Evolutionary conservation across 768 basidiomycete species (phyloP).

Genomic region (Cyathus striatus): DNA sequence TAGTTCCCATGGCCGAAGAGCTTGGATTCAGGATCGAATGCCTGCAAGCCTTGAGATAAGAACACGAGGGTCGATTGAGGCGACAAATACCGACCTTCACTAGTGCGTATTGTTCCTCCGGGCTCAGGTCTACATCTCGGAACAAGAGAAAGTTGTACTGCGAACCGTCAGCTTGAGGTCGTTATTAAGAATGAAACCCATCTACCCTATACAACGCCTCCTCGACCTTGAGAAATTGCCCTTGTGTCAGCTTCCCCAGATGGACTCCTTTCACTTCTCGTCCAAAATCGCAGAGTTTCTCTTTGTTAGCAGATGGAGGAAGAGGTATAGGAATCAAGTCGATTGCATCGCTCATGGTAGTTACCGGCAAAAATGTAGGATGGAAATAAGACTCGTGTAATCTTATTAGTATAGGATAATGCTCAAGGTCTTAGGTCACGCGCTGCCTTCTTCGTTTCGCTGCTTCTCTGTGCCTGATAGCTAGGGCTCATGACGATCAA

Average conservation of each 20-base stretch:
- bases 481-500: no score
- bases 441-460: no score
- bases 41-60: slow-evolving; percentile 34
- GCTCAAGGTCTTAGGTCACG: no score
- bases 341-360: no score
- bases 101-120: slow-evolving; percentile 73
- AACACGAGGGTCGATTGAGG: slow-evolving; percentile 1
- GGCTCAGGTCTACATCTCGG: slow-evolving; percentile 59
- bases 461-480: no score
- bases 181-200: background rate
- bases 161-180: background rate
- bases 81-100: background rate
- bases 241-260: slow-evolving; percentile 55
- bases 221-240: slow-evolving; percentile 59
- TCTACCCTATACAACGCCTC: slow-evolving; percentile 26
- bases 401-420: no score
- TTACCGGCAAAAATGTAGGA: no score
- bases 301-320: no score
- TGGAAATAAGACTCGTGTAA: no score
- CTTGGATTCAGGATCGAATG: slow-evolving; percentile 61
- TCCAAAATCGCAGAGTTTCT: no score
- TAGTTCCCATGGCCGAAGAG: slow-evolving; percentile 87
- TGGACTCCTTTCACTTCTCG: slow-evolving; percentile 66
- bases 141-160: slow-evolving; percentile 77
- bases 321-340: no score